Percentiles rank a stretch among this genome's conserved stretches.
These are phyloP conservation scores for Lycium ferocissimum DNA, from an alignment of 257 asterid genomes.

Conservation along the genomic window DNA sequence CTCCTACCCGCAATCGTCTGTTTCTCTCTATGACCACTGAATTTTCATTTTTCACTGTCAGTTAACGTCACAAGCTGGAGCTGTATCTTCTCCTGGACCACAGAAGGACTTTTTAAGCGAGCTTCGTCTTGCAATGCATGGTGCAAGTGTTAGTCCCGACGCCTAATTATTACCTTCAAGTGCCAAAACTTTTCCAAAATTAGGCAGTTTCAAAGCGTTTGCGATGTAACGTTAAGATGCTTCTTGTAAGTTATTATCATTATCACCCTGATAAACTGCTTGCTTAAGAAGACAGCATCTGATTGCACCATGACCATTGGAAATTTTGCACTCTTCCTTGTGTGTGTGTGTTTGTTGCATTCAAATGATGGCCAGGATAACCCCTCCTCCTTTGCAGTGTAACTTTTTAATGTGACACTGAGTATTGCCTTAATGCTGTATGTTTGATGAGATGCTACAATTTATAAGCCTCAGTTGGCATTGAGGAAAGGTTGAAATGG, in stretches of 20 bases:
- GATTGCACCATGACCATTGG: not conserved
- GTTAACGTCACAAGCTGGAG: slow-evolving; percentile 52
- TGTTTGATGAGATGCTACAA: slow-evolving; percentile 1
- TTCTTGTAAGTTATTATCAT: slow-evolving; percentile 10
- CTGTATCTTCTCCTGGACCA: slow-evolving; percentile 52
- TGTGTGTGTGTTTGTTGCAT: not conserved
- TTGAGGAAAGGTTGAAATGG: not conserved
- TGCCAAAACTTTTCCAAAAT: slow-evolving; percentile 32
- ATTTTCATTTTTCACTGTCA: slow-evolving; percentile 39
- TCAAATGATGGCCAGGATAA: not conserved
- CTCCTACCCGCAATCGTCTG: not conserved
- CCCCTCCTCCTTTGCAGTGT: not conserved
- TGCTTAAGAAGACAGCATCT: not conserved
- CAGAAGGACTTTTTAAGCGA: slow-evolving; percentile 81
- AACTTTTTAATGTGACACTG: not conserved
- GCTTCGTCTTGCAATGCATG: slow-evolving; percentile 68
- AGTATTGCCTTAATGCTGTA: not conserved
- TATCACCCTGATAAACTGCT: not conserved
- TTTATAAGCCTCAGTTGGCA: not conserved
- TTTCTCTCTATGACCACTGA: slow-evolving; percentile 5
- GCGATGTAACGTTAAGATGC: not conserved
- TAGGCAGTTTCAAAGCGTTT: slow-evolving; percentile 18
- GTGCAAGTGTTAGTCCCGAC: slow-evolving; percentile 51
- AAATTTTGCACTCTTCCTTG: not conserved
- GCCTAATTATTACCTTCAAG: slow-evolving; percentile 40